Evolutionary conservation across 352 stramenopile species (phyloP), one percentile per base, ranked within the genome.

Genomic region (Globisporangium ultimum): DNA sequence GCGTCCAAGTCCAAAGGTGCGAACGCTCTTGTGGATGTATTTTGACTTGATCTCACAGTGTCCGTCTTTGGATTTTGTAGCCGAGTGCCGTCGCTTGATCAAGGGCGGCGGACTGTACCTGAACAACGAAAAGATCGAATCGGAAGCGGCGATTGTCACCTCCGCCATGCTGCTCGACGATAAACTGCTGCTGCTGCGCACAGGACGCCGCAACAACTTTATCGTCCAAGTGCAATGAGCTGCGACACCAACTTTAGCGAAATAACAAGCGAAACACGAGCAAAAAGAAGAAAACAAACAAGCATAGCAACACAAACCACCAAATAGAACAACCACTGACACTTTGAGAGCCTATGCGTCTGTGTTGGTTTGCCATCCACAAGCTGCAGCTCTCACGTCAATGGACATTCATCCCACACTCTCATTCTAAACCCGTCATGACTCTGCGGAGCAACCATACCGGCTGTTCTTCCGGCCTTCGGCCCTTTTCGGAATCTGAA

Each of bases 41-140:
- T 15, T 8, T 20, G 14, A 22, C 2, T 4, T 18, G 4, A 5
- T 43, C 9, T 55, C 5, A 20, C 28, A 24, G 1, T 17, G 24
- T 41, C 36, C 36, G 38, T 43, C 40, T 18, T 10, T 45, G 2
- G 40, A 32, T 17, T 53, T 63, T 53, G 21, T 57, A 89, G 97
- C 95, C 56, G 96, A 99, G 67, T 97, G 90, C 41, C 81, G 94
- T 55, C 83, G 97, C 61, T 69, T 99, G 49, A 98, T 99, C 68
- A 95, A 97, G 58, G 94, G 93, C 53, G 96, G 97, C 38, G 97
- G 96, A 53, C 79, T 98, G 53, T 98, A 97, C 72, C 63, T 99
- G 34, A 97, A 97, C 63, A 96, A 98, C 49, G 74, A 89, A 48
- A 86, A 87, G 43, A 68, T 96, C 28, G 68, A 80, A 55, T 74